A percentile compares a stretch with the other conserved stretches of the same genome.
Evolutionary conservation across 345 rosid species (phyloP).

Genomic region (Acer negundo): DNA sequence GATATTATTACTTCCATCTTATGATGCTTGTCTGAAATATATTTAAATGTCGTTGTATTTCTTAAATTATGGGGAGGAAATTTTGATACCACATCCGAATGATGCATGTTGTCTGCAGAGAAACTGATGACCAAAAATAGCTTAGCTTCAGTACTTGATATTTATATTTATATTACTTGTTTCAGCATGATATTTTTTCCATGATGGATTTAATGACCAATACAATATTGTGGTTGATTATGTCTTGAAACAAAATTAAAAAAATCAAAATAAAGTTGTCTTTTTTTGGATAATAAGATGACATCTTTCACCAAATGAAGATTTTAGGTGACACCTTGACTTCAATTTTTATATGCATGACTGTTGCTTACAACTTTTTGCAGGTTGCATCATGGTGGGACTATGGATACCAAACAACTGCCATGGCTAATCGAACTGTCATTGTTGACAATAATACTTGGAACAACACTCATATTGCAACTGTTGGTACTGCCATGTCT

Average conservation of each 20-base stretch:
- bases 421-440: slow-evolving; percentile 99
- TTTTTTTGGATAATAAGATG: neutral
- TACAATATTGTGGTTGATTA: neutral
- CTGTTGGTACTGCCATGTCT: slow-evolving; percentile 99
- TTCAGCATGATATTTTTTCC: neutral
- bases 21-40: slow-evolving; percentile 3
- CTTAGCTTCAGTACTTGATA: neutral
- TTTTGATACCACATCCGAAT: too few relatives aligned
- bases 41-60: neutral
- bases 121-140: neutral
- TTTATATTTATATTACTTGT: neutral
- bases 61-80: neutral
- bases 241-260: neutral
- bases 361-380: slow-evolving; percentile 14
- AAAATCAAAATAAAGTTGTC: neutral
- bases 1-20: neutral
- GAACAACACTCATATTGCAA: slow-evolving; percentile 99
- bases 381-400: slow-evolving; percentile 99
- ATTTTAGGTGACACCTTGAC: neutral
- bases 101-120: neutral
- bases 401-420: slow-evolving; percentile 98
- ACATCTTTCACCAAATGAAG: slow-evolving; percentile 11
- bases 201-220: slow-evolving; percentile 8
- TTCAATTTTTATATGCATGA: neutral
- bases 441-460: slow-evolving; percentile 98